Conservation (phyloP, 208 protist species). For the Spongospora subterranea region DNA sequence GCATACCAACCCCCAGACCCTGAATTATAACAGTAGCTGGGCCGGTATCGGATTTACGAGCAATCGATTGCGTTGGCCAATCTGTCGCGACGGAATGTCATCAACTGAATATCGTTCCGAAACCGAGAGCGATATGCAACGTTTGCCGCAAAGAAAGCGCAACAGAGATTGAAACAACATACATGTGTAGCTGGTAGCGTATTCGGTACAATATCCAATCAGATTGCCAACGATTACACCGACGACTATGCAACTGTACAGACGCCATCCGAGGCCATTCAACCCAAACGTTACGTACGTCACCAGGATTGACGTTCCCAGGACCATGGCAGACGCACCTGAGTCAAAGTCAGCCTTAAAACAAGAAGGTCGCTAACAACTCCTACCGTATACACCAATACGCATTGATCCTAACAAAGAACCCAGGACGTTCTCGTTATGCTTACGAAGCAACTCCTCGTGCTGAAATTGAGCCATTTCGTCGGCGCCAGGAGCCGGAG, state of each 20-base stretch:
- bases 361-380: no score
- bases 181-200: slow-evolving; percentile 65
- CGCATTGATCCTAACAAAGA: slow-evolving; percentile 61
- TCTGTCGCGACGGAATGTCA: slow-evolving; percentile 8
- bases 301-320: slow-evolving; percentile 12
- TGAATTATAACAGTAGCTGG: slow-evolving; percentile 69
- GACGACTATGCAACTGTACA: slow-evolving; percentile 59
- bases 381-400: slow-evolving; percentile 62
- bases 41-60: slow-evolving; percentile 63
- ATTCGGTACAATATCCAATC: slow-evolving; percentile 63
- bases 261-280: not conserved
- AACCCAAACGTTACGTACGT: slow-evolving; percentile 52
- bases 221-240: slow-evolving; percentile 36
- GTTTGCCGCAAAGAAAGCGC: no score
- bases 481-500: not conserved
- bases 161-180: not conserved
- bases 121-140: no score
- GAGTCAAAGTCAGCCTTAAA: no score
- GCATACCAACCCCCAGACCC: slow-evolving; percentile 74
- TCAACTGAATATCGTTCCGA: no score
- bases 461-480: not conserved
- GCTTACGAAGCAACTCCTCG: not conserved
- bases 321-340: slow-evolving; percentile 44
- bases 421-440: slow-evolving; percentile 17
- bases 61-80: slow-evolving; percentile 64